Base-by-base conservation (phyloP, 1,284 basidiomycete genomes). In the Apiotrichum porosum region DNA sequence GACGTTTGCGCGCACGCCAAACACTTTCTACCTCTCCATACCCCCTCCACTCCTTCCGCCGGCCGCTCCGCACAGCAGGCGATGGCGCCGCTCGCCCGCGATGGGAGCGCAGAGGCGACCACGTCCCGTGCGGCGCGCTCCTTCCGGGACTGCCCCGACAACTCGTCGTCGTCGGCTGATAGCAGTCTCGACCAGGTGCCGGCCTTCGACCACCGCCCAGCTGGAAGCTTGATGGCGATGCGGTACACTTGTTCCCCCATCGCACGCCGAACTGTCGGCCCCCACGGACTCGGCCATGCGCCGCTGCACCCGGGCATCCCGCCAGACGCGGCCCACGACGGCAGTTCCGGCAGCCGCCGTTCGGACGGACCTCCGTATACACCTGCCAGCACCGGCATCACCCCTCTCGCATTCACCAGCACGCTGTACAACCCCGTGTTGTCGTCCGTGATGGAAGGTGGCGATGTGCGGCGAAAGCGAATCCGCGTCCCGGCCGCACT, bases 401-500 rank as follows among this genome's bases (percentile, higher is more conserved):
- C 26, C 26, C 6, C 26, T 12, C n/a, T n/a, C n/a, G n/a, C 26
- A 12, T 28, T 28, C 26, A 28, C 26, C 26, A 28, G 26, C 26
- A 28, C 26, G 26, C 8, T 12, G 26, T 6, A 6, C 8, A 6
- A 6, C 8, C 26, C 26, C 8, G 26, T 28, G 26, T 12, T 51
- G 40, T 44, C 15, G 30, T 23, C 41, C 32, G 32, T 23, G 6
- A 4, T 34, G 9, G 41, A 42, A n/a, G 12, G 4, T 14, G 32
- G 19, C 5, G 35, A 39, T 18, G 15, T 12, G 33, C 14, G 23
- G 19, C 41, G 23, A 44, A 40, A 35, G 47, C 31, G 32, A 10
- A 3, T 37, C 18, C 49, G 44, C 26, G 60, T 74, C 10, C 71
- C 72, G 9, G 49, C 51, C 4, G 51, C 59, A 33, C 63, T 72